Percentiles rank a stretch among this genome's conserved stretches.
Conservation (phyloP, 2,329 filamentous ascomycete genomes). For the Eurotiales sp. region DNA sequence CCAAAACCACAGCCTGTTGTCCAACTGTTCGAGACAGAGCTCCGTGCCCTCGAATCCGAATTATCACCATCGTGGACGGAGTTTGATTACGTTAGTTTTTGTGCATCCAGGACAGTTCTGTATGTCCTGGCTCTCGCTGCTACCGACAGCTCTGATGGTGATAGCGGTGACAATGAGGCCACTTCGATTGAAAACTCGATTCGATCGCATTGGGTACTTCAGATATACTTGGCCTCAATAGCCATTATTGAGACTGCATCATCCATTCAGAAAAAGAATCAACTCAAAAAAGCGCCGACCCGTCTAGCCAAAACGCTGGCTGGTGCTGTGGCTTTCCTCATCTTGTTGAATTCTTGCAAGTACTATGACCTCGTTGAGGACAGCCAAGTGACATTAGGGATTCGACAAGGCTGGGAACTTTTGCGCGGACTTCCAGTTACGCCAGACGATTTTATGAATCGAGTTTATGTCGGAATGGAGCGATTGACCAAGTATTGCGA, state of each 20-base stretch:
- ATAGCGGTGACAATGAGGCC: background rate
- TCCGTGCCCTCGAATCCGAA: slow-evolving; percentile 6
- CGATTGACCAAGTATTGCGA: slow-evolving; percentile 9
- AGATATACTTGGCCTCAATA: background rate
- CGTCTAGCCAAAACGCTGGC: slow-evolving; percentile 9
- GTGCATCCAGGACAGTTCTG: slow-evolving; percentile 8
- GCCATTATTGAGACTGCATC: slow-evolving; percentile 4
- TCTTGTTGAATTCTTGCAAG: slow-evolving; percentile 6
- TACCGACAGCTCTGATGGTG: background rate
- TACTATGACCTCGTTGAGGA: slow-evolving; percentile 4
- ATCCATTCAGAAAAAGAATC: background rate
- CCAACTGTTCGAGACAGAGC: slow-evolving; percentile 9
- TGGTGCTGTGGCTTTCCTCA: slow-evolving; percentile 7
- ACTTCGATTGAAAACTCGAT: background rate
- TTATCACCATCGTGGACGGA: slow-evolving; percentile 9
- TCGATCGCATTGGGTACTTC: slow-evolving; percentile 7
- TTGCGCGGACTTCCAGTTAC: background rate
- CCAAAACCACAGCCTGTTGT: background rate
- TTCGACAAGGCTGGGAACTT: slow-evolving; percentile 10
- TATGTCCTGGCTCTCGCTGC: slow-evolving; percentile 12
- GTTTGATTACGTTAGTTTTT: slow-evolving; percentile 11
- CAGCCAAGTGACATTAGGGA: background rate
- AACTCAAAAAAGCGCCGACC: background rate
- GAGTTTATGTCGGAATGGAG: slow-evolving; percentile 1
- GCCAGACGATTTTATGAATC: slow-evolving; percentile 3